phyloP scores from a whole-genome alignment of 2,329 filamentous ascomycete species.

The Dactylonectria macrodidyma region DNA sequence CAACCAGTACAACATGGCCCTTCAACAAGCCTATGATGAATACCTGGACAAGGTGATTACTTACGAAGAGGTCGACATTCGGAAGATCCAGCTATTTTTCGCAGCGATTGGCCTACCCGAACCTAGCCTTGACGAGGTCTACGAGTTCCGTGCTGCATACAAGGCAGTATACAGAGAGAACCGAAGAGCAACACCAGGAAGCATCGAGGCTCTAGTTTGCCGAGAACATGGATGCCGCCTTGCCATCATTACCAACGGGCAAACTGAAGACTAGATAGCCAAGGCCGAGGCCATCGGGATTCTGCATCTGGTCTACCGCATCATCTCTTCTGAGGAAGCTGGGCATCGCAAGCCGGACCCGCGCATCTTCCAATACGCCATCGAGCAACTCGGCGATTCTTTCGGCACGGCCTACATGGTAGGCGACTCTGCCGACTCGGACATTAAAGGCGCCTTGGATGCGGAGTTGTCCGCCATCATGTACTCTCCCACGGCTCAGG shows the following conservation, averaged over 20 bases:
- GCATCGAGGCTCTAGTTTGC: neutral
- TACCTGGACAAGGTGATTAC: conserved; percentile 12
- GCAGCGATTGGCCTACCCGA: neutral
- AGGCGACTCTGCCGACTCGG: conserved; percentile 20
- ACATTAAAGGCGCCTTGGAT: conserved; percentile 28
- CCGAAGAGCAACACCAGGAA: conserved; percentile 16
- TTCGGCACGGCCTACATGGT: conserved; percentile 19
- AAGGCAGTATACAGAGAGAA: conserved; percentile 17
- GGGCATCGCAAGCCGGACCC: conserved; percentile 21
- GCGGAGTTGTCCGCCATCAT: conserved; percentile 11
- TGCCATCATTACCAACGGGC: conserved; percentile 24
- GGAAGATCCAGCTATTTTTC: conserved; percentile 16
- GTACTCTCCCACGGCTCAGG: conserved; percentile 6
- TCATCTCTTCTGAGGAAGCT: conserved; percentile 29
- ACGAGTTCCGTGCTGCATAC: conserved; percentile 18
- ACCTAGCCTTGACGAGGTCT: neutral
- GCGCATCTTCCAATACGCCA: conserved; percentile 16
- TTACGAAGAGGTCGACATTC: neutral
- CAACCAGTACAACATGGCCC: conserved; percentile 4
- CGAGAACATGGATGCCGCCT: conserved; percentile 4
- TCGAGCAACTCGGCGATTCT: neutral
- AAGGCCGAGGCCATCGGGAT: conserved; percentile 26
- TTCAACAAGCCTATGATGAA: conserved; percentile 11
- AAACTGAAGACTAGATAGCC: conserved; percentile 5
- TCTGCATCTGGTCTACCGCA: conserved; percentile 9